Percentiles rank a stretch among this genome's conserved stretches.
Evolutionary conservation across 2,329 filamentous ascomycete species (phyloP).

Genomic region (Pyrenochaeta sp.): DNA sequence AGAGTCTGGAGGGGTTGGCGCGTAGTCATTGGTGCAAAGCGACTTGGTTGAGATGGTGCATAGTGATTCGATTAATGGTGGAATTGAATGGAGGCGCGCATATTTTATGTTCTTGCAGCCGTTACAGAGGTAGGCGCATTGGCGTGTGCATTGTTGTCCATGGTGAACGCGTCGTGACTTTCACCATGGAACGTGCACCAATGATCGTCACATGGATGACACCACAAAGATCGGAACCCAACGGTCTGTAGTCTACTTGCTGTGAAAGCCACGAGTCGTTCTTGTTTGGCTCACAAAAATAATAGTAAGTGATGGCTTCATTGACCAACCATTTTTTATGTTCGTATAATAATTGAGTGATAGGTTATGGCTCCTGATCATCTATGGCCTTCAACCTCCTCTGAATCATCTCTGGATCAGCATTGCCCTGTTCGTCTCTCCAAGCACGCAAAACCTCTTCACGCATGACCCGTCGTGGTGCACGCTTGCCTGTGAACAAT

Average conservation of each 20-base stretch:
- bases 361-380: conserved; percentile 42
- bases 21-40: conserved; percentile 41
- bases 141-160: conserved; percentile 26
- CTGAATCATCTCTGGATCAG: conserved; percentile 43
- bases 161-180: conserved; percentile 33
- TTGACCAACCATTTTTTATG: background rate
- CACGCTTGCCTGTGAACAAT: conserved; percentile 77
- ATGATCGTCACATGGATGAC: conserved; percentile 23
- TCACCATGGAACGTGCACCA: conserved; percentile 26
- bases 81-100: background rate
- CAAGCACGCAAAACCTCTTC: conserved; percentile 62
- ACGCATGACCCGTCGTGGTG: conserved; percentile 75
- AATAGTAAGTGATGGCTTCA: background rate
- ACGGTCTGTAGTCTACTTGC: too few species aligned
- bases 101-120: conserved; percentile 4
- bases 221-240: background rate
- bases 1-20: conserved; percentile 44
- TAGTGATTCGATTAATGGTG: conserved; percentile 15
- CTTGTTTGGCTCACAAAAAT: too few species aligned
- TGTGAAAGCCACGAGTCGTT: too few species aligned
- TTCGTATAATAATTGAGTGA: background rate
- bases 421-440: conserved; percentile 43
- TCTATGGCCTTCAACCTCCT: conserved; percentile 45
- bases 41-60: conserved; percentile 15
- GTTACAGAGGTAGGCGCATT: conserved; percentile 8